Evolutionary conservation across 805 yeast genomes (phyloP), one percentile per base, ranked within the genome.

Genomic region (Kodamaea fukazawae): DNA sequence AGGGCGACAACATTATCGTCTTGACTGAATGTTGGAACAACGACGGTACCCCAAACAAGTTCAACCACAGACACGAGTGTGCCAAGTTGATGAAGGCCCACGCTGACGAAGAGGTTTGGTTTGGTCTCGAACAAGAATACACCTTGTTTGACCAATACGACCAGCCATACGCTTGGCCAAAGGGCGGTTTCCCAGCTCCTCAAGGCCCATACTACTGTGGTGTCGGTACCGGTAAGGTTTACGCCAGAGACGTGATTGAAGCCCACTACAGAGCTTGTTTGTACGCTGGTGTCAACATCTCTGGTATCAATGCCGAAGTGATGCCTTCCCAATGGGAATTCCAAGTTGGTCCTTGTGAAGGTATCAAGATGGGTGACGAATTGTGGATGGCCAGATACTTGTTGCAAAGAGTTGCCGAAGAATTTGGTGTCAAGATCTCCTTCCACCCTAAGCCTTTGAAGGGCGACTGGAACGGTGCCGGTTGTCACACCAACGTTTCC

Each of bases 171-270:
- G 98, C 96, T 51, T 93, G 99, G 99, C 99, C 99, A 70, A 83
- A 86, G 76, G 97, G 97, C 57, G 99, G 98, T 49, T 93, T 79
- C 95, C 99, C 99, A 65, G 98, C 96, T 55, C 98, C 99, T 51
- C 99, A 93, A 75, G 99, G 99, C 53, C 99, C 99, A 47, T 93
- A 93, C 85, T 93, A 93, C 83, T 93, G 99, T 78, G 99, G 98
- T 81, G 99, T 93, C 51, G 99, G 99, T 73, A 79, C 96, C 58
- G 96, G 97, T 63, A 90, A 88, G 75, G 99, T 91, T 49, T 87
- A 83, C 67, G 96, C 97, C 61, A 82, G 99, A 75, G 99, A 93
- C 65, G 89, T 91, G 42, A 89, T 93, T 57, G 99, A 91, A 78
- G 98, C 99, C 44, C 99, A 91, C 76, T 93, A 93, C 85, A 83